These are phyloP conservation scores for Sphenostylis stenocarpa DNA, from an alignment of 306 rosid species.

Conservation along the genomic window DNA sequence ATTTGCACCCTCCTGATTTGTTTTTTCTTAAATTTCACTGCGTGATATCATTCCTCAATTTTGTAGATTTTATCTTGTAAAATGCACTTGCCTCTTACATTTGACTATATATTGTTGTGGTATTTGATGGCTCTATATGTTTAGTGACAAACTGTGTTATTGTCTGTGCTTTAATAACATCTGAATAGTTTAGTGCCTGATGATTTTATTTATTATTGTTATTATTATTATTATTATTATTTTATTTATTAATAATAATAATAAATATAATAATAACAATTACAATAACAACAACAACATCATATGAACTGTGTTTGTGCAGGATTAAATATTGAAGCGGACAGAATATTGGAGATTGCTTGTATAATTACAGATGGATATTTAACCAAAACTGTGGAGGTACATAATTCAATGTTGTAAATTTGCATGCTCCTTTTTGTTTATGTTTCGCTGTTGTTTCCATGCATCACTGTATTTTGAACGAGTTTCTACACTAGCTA, in stretches of 20 bases:
- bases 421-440: background rate
- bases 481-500: slow-evolving; percentile 2
- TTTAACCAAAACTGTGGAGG: slow-evolving; percentile 78
- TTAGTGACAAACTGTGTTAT: background rate
- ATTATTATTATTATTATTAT: no score
- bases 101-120: background rate
- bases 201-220: background rate
- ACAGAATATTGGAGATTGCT: slow-evolving; percentile 92
- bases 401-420: slow-evolving; percentile 36
- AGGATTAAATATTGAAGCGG: slow-evolving; percentile 88
- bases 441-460: background rate
- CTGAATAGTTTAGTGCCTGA: background rate
- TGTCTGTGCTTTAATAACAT: background rate
- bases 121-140: background rate
- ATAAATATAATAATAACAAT: no score
- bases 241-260: no score
- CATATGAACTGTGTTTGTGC: slow-evolving; percentile 20
- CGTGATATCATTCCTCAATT: background rate
- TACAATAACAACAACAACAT: no score
- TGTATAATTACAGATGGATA: slow-evolving; percentile 86
- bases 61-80: background rate
- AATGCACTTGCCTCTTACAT: background rate
- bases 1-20: background rate
- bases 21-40: background rate
- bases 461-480: slow-evolving; percentile 5